Conservation (phyloP, 495 filamentous ascomycete species). For the Cladorrhinum samala region DNA sequence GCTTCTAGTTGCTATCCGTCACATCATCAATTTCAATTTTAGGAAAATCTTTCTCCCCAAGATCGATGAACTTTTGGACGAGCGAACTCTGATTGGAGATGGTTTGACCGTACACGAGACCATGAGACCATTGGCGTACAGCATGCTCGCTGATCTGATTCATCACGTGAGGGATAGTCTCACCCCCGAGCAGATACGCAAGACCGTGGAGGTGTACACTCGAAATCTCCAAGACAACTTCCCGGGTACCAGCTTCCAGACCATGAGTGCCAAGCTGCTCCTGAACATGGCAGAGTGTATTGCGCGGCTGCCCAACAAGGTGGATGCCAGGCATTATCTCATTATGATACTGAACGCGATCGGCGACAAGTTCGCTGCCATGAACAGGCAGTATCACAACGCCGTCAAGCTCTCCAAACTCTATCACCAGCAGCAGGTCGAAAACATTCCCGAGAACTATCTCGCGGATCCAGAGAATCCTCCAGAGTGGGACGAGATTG, state of each 20-base stretch:
- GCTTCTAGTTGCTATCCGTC: slow-evolving; percentile 88
- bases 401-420: slow-evolving; percentile 83
- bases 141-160: slow-evolving; percentile 96
- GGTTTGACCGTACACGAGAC: slow-evolving; percentile 94
- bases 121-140: slow-evolving; percentile 92
- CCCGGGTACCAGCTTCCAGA: slow-evolving; percentile 97
- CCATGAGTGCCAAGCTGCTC: slow-evolving; percentile 96
- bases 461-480: slow-evolving; percentile 71
- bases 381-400: slow-evolving; percentile 94
- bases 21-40: slow-evolving; percentile 99
- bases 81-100: slow-evolving; percentile 89
- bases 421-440: slow-evolving; percentile 58
- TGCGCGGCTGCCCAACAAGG: slow-evolving; percentile 81
- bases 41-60: slow-evolving; percentile 89
- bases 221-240: slow-evolving; percentile 94
- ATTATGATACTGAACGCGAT: slow-evolving; percentile 98
- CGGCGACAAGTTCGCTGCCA: slow-evolving; percentile 94
- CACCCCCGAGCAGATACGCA: slow-evolving; percentile 78
- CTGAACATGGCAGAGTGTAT: slow-evolving; percentile 98
- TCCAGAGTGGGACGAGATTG: slow-evolving; percentile 95
- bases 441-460: slow-evolving; percentile 69
- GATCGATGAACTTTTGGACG: slow-evolving; percentile 92
- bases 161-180: slow-evolving; percentile 91
- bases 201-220: slow-evolving; percentile 94
- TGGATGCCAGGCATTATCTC: slow-evolving; percentile 88